A percentile compares a stretch with the other conserved stretches of the same genome.
These are phyloP conservation scores for Brettanomyces sp. DNA, from an alignment of 805 yeast genomes.

Conservation along the genomic window DNA sequence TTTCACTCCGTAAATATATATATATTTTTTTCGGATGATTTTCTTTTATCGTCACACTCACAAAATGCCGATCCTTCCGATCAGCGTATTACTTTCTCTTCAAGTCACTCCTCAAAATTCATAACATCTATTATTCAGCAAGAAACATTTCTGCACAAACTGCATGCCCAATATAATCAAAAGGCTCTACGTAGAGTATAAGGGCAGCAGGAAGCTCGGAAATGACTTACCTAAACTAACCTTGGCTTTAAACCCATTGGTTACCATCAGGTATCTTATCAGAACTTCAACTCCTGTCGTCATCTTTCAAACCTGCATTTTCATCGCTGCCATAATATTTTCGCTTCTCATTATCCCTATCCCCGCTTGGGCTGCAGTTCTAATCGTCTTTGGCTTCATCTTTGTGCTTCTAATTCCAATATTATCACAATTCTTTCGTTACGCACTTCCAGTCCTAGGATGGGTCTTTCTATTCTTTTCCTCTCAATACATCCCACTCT, in stretches of 20 bases:
- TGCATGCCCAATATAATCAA: constrained; percentile 1
- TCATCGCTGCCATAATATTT: constrained; percentile 13
- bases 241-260: constrained; percentile 4
- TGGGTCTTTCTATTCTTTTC: constrained; percentile 84
- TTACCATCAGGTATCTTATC: constrained; percentile 1
- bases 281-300: neutral
- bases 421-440: constrained; percentile 76
- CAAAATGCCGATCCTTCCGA: too few relatives aligned
- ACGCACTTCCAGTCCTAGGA: constrained; percentile 74
- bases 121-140: too few relatives aligned
- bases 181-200: constrained; percentile 1
- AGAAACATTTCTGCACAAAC: too few relatives aligned
- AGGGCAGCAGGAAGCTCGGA: neutral
- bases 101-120: too few relatives aligned
- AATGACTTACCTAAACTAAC: constrained; percentile 4
- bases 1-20: too few relatives aligned
- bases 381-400: constrained; percentile 6
- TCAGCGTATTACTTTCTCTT: too few relatives aligned
- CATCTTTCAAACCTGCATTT: constrained; percentile 11
- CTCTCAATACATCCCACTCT: constrained; percentile 63
- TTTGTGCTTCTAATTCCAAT: constrained; percentile 51
- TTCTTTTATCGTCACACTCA: neutral
- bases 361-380: constrained; percentile 9
- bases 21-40: neutral
- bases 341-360: constrained; percentile 18